Evolutionary conservation across 345 rosid genomes (phyloP).

Genomic region (Rhodamnia argentea): DNA sequence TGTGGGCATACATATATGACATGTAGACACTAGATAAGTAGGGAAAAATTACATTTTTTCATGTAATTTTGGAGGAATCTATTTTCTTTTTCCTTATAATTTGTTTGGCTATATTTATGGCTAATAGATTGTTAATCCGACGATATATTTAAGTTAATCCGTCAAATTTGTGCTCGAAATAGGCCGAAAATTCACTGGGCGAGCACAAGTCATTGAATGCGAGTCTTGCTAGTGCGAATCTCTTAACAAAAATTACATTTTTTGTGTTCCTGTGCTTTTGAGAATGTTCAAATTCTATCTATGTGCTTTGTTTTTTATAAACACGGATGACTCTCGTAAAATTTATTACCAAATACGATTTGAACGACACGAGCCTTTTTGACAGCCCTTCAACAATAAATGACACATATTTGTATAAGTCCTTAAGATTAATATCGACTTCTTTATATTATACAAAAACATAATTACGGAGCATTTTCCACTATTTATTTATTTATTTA

Average conservation of each 20-base stretch:
- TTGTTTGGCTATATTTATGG: background rate
- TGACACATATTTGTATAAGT: background rate
- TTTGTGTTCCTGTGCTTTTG: rapidly evolving
- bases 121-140: background rate
- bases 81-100: background rate
- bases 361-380: no score
- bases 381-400: background rate
- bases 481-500: background rate
- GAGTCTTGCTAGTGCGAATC: background rate
- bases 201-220: rapidly evolving
- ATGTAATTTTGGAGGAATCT: background rate
- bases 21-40: background rate
- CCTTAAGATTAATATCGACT: background rate
- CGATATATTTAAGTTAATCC: background rate
- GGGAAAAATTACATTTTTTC: background rate
- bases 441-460: background rate
- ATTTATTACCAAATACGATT: background rate
- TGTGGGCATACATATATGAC: background rate
- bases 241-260: background rate
- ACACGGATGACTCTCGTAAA: rapidly evolving
- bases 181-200: rapidly evolving
- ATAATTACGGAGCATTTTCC: background rate
- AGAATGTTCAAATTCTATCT: background rate
- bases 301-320: rapidly evolving
- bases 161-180: background rate